A percentile compares a stretch with the other conserved stretches of the same genome.
Evolutionary conservation across 371 early-diverging fungal genomes (phyloP).

Genomic region (Mucor saturninus): DNA sequence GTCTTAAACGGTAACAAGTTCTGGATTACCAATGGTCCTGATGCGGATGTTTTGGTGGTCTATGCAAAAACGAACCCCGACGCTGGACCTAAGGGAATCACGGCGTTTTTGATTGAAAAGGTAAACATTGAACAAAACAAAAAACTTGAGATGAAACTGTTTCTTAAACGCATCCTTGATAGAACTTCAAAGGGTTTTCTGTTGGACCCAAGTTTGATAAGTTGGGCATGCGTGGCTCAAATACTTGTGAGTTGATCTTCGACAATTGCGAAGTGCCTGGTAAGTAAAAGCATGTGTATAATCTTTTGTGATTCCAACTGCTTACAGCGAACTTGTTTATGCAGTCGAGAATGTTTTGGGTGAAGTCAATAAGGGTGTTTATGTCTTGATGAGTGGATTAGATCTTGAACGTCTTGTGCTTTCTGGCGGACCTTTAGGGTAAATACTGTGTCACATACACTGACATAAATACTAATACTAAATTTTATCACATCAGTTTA

Average conservation of each 20-base stretch:
- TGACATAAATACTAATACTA: neutral
- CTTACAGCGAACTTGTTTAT: neutral
- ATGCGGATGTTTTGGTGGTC: conserved; percentile 91
- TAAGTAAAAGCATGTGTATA: conserved; percentile 1
- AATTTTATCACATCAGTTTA: conserved; percentile 45
- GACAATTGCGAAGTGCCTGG: conserved; percentile 93
- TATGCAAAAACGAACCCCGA: conserved; percentile 92
- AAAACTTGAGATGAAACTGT: too few relatives aligned
- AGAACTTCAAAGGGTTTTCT: conserved; percentile 88
- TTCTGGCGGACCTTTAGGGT: conserved; percentile 93
- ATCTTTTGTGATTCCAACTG: neutral
- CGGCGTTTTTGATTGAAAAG: conserved; percentile 95
- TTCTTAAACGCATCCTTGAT: neutral
- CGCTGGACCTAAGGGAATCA: conserved; percentile 88
- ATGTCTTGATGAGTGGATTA: conserved; percentile 96
- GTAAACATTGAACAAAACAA: conserved; percentile 12
- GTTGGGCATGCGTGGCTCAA: conserved; percentile 97
- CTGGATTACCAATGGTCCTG: conserved; percentile 99
- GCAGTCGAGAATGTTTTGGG: conserved; percentile 86
- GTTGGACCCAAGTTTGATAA: conserved; percentile 93
- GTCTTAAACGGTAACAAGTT: conserved; percentile 89
- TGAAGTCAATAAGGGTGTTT: conserved; percentile 88
- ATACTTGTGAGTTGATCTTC: conserved; percentile 95
- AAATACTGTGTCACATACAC: conserved; percentile 11
- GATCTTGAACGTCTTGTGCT: conserved; percentile 94